Base-by-base conservation (phyloP, 768 basidiomycete genomes). In the Agaricus subrufescens region DNA sequence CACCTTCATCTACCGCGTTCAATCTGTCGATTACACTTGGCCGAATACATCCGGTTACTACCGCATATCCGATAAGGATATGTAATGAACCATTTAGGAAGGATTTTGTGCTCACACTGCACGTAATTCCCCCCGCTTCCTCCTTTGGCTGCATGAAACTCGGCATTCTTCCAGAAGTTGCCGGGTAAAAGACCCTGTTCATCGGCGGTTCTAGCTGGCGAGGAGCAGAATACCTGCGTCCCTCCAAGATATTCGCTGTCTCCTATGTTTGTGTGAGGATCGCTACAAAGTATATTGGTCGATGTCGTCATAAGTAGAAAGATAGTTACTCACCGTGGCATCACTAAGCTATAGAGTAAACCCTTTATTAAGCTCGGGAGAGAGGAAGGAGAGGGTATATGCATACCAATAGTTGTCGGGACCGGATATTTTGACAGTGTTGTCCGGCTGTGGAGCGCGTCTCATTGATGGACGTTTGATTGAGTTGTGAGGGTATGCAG, bases 11-110 rank as follows among this genome's bases (percentile, higher is more conserved):
- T 48, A 64, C 64, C 5, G 75, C 60, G 60, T 81, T 79, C 26
- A 82, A 67, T 2, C 79, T 70, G 56, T 61, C 65, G 40, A 81
- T 63, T 34, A 66, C 66, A 49, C 66, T 69, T 0, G 81, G 75
- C 3, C 71, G 66, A 42, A 83, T 82, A 62, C 81, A 82, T 19
- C 81, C 81, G 1, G 81, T 83, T 58, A 83, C 81, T 83, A 49
- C 1, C 10, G 7, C 4, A 26, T 29, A 2, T 15, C 46, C 26
- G 1, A 3, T 29, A 1, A 14, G 4, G 12, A 6, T 6, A 48
- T 11, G 5, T 30, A 29, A 9, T 15, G 14, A 6, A 11, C 8
- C 3, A 3, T 11, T 4, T 3, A 2, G 31, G 8, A 30, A 11
- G 15, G 29, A 46, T 1, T 12, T 26, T 19, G 1, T 31, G 65